Evolutionary conservation across 257 asterid species (phyloP), one percentile per base, ranked within the genome.

Genomic region (Petrea volubilis): DNA sequence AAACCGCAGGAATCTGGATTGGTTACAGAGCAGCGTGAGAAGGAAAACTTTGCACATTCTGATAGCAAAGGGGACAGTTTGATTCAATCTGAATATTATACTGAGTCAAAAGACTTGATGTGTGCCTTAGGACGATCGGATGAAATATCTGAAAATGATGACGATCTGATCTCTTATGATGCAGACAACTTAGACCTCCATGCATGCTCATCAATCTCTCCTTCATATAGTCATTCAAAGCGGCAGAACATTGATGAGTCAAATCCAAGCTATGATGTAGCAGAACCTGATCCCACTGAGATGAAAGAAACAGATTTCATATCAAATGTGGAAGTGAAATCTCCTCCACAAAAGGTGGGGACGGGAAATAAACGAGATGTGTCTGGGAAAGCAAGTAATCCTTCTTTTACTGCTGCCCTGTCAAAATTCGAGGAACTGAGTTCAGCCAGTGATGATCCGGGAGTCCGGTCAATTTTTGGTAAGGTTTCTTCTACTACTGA

Each of bases 381-480:
- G 38, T 68, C 70, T 4, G 76, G 79, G 61, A 83, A 76, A 75
- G 84, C 83, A 46, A 79, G 80, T 47, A 89, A 86, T 77, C 88
- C 91, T 41, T 73, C 86, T 64, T 86, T 86, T 79, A 53, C 83
- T 61, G 93, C 85, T 47, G 89, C 85, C 50, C 87, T 83, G 75
- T 75, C 93, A 25, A 89, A 87, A 70, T 85, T 81, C 75, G 78
- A 87, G 75, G 88, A 79, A 77, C 79, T 85, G 64, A 75, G 79
- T 79, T 71, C 80, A 43, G 52, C 72, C 55, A 21, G 41, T 56
- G 14, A 3, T 13, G 46, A 31, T 17, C 29, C 29, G 21, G 63
- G 50, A 38, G 20, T 53, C 33, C 24, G 21, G 36, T 67, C 63
- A 34, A 28, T 65, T 44, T 33, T 43, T 20, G 82, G 78, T 51